Conservation (phyloP, 257 asterid species). For the Cinchona pubescens region DNA sequence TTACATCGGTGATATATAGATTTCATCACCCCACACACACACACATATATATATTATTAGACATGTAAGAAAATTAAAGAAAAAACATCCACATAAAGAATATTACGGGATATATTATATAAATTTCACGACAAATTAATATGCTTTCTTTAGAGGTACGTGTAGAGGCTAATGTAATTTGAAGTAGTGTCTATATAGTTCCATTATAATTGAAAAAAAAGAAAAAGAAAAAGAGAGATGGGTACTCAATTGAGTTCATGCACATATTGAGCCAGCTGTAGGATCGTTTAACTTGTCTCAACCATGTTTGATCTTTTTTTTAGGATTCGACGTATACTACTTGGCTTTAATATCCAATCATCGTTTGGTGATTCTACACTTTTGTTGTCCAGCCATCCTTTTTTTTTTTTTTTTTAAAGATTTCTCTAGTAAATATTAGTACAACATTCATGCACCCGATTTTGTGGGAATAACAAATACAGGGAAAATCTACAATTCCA, state of each 20-base stretch:
- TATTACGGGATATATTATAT: too few relatives aligned
- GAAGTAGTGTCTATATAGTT: too few relatives aligned
- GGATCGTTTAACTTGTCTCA: constrained; percentile 28
- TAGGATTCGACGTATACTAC: constrained; percentile 21
- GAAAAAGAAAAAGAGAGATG: too few relatives aligned
- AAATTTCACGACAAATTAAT: too few relatives aligned
- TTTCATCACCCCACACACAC: too few relatives aligned
- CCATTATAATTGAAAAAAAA: not conserved
- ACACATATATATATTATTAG: too few relatives aligned
- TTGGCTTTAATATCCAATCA: constrained; percentile 16
- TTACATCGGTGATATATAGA: not conserved
- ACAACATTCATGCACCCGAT: too few relatives aligned
- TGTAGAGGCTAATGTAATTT: too few relatives aligned
- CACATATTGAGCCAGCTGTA: constrained; percentile 28
- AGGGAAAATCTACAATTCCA: too few relatives aligned
- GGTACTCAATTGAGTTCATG: not conserved
- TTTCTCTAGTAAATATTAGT: too few relatives aligned
- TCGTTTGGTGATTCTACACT: constrained; percentile 6
- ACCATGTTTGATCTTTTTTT: constrained; percentile 28
- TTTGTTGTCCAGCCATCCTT: not conserved
- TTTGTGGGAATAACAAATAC: too few relatives aligned
- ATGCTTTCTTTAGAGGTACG: not conserved
- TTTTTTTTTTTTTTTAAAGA: not conserved
- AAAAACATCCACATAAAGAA: not conserved
- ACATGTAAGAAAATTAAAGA: not conserved